Percentiles rank a stretch among this genome's conserved stretches.
Conservation (phyloP, 2,329 filamentous ascomycete genomes). For the Fusarium musae region DNA sequence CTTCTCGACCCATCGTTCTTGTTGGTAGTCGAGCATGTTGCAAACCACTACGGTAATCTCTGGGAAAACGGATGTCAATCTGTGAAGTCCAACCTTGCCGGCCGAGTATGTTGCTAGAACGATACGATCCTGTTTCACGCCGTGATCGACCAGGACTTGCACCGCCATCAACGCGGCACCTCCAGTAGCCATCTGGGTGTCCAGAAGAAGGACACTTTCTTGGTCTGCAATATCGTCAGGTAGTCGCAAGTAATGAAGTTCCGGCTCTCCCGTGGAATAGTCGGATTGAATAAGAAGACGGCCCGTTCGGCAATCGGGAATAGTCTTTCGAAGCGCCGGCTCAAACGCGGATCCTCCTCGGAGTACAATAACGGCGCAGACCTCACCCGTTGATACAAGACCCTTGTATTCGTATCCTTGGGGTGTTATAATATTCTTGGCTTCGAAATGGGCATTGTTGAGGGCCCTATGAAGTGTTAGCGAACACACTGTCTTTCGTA, state of each 20-base stretch:
- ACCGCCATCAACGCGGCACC: constrained; percentile 92
- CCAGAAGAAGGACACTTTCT: constrained; percentile 85
- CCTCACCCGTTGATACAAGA: constrained; percentile 74
- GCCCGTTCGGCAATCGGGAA: constrained; percentile 91
- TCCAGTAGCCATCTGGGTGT: constrained; percentile 94
- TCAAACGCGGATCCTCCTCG: constrained; percentile 91
- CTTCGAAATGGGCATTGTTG: constrained; percentile 78
- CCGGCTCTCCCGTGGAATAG: constrained; percentile 85
- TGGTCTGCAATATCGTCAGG: constrained; percentile 78
- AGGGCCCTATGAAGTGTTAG: constrained; percentile 66
- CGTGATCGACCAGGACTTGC: constrained; percentile 93
- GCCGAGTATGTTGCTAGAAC: constrained; percentile 94
- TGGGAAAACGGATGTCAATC: constrained; percentile 89
- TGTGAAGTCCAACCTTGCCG: constrained; percentile 83
- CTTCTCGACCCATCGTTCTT: constrained; percentile 90
- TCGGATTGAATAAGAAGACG: constrained; percentile 92
- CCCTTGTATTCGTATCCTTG: constrained; percentile 76
- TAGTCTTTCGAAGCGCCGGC: constrained; percentile 85
- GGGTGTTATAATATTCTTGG: constrained; percentile 75
- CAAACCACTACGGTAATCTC: constrained; percentile 88
- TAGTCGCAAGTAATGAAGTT: constrained; percentile 88
- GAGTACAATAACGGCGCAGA: constrained; percentile 88
- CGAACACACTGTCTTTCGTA: not conserved
- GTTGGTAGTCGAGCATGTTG: constrained; percentile 81
- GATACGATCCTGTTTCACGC: constrained; percentile 84